Base-by-base conservation (phyloP, 2,329 filamentous ascomycete species). In the Fonsecaea multimorphosa region DNA sequence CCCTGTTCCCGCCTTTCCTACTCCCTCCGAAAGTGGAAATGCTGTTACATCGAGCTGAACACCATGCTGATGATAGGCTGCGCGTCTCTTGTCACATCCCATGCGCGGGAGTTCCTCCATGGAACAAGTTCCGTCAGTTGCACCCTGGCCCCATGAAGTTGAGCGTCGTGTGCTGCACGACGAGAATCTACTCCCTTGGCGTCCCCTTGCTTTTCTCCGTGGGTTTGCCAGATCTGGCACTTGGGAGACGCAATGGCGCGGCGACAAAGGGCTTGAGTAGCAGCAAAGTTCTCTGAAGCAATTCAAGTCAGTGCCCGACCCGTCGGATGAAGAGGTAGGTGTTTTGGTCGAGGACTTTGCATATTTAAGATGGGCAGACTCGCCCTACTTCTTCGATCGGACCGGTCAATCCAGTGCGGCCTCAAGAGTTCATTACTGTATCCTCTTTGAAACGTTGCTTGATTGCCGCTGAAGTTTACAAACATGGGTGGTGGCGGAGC, bases 401-500 rank as follows among this genome's bases (percentile, higher is more conserved):
- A 29, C 49, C 8, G 19, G 19, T 16, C 32, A 60, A 24, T 19
- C 40, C 29, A 60, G 58, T 32, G 29, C 19, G 22, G 52, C 24
- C n/a, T n/a, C n/a, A 36, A 19, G 19, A 24, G 29, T 53, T 14
- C 19, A 24, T 38, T 60, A 3, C 51, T 14, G 24, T 22, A 22
- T 5, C 4, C 44, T 49, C 22, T n/a, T 40, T 2, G 32, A 34
- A 34, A 16, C 11, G 4, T 11, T 9, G 2, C 44, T 49, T 9
- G 9, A 36, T 38, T 29, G 11, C 11, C 11, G 19, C 27, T 9
- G 22, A 7, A 22, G 3, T 34, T 40, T 24, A 16, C 44, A 38
- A 60, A 27, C n/a, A 60, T 60, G 58, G 58, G 58, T 52, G 58
- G 58, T 7, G 58, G 58, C 12, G 58, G 61, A 46, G 46, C 46